A percentile compares a stretch with the other conserved stretches of the same genome.
phyloP scores from a whole-genome alignment of 371 early-diverging fungal species.

The Dinochytrium kinnereticum region DNA sequence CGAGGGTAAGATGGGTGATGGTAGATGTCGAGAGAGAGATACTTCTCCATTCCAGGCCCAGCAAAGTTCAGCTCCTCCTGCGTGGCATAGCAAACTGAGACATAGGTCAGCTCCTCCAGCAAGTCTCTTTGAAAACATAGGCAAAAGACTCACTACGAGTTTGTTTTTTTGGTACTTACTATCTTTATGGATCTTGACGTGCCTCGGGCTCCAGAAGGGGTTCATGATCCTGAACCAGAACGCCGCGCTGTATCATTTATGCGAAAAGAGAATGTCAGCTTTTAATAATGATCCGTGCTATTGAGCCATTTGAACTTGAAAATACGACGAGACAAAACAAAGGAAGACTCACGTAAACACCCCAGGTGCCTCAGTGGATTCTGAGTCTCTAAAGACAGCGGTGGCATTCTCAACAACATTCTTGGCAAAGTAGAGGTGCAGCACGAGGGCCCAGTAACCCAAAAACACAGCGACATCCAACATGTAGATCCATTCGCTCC shows the following conservation, averaged over 20 bases:
- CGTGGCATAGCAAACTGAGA: slow-evolving; percentile 64
- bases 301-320: too few relatives aligned
- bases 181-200: slow-evolving; percentile 54
- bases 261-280: too few relatives aligned
- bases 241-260: slow-evolving; percentile 23
- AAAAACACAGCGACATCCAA: slow-evolving; percentile 34
- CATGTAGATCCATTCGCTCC: slow-evolving; percentile 31
- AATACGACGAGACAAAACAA: neutral
- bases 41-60: slow-evolving; percentile 46
- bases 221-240: slow-evolving; percentile 54
- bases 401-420: slow-evolving; percentile 38
- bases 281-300: too few relatives aligned
- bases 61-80: slow-evolving; percentile 56
- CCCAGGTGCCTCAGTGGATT: slow-evolving; percentile 38
- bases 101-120: too few relatives aligned
- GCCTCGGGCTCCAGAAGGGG: slow-evolving; percentile 53
- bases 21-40: slow-evolving; percentile 55
- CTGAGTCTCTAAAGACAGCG: slow-evolving; percentile 25
- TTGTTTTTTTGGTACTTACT: slow-evolving; percentile 48
- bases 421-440: slow-evolving; percentile 39
- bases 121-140: too few relatives aligned
- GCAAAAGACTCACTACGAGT: neutral
- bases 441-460: slow-evolving; percentile 36
- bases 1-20: slow-evolving; percentile 40
- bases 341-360: slow-evolving; percentile 30